phyloP scores from a whole-genome alignment of 305 asterid genomes.

The Solanum chacoense region DNA sequence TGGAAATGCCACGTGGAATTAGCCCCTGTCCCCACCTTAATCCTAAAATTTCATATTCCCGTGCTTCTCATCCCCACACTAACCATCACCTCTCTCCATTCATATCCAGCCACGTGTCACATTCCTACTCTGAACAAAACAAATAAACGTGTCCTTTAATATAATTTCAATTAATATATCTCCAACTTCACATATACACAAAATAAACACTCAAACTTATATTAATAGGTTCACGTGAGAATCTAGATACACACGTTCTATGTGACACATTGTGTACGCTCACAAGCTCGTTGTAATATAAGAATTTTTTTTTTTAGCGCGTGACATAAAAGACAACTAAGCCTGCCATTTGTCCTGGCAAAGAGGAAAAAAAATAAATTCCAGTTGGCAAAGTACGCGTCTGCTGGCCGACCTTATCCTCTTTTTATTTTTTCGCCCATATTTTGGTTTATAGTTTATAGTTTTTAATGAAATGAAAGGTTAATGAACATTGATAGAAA shows the following conservation, averaged over 20 bases:
- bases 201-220: neutral
- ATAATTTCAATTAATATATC: neutral
- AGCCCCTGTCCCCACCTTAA: neutral
- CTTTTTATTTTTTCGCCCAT: slow-evolving; percentile 5
- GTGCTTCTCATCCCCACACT: neutral
- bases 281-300: neutral
- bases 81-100: neutral
- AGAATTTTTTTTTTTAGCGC: neutral
- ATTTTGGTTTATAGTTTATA: neutral
- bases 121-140: neutral
- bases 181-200: too few species aligned
- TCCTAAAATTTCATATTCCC: neutral
- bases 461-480: neutral
- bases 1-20: slow-evolving; percentile 8
- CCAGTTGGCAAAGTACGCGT: slow-evolving; percentile 31
- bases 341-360: neutral
- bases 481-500: neutral
- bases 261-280: neutral
- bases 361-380: neutral
- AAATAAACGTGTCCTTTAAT: neutral
- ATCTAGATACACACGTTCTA: neutral
- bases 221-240: neutral
- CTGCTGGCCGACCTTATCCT: slow-evolving; percentile 45
- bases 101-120: neutral
- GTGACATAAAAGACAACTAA: slow-evolving; percentile 14